Conservation (phyloP, 257 asterid species). For the Nicotiana paniculata region DNA sequence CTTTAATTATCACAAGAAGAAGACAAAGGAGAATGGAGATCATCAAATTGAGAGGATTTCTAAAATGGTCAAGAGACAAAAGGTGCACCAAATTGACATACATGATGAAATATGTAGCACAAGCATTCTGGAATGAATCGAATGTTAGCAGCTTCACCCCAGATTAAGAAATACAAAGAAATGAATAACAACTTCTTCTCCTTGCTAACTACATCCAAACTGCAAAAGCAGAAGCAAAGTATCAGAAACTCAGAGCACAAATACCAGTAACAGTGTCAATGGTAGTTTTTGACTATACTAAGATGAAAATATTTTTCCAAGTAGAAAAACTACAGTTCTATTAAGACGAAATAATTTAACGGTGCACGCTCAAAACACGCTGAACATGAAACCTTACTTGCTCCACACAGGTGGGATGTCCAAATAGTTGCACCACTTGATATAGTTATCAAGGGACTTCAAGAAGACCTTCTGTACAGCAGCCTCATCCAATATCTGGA, state of each 20-base stretch:
- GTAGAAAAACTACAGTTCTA: slow-evolving; percentile 1
- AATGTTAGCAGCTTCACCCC: slow-evolving; percentile 98
- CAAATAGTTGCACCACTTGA: slow-evolving; percentile 88
- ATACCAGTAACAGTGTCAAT: neutral
- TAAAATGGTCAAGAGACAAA: neutral
- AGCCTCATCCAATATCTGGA: slow-evolving; percentile 93
- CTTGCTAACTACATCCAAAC: slow-evolving; percentile 78
- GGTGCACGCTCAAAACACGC: neutral
- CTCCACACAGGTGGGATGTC: slow-evolving; percentile 84
- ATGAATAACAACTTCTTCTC: slow-evolving; percentile 82
- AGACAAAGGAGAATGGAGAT: neutral
- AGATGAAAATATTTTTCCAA: neutral
- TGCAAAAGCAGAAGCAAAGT: slow-evolving; percentile 28
- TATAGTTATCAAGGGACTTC: slow-evolving; percentile 92
- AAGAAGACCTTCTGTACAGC: slow-evolving; percentile 79
- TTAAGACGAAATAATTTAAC: neutral
- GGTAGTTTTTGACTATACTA: neutral
- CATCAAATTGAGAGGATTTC: neutral
- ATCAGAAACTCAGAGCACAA: neutral
- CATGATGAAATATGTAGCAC: slow-evolving; percentile 98
- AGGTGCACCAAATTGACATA: slow-evolving; percentile 31
- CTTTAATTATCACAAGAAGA: neutral
- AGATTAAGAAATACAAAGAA: slow-evolving; percentile 78
- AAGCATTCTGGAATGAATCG: slow-evolving; percentile 99
- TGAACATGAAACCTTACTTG: slow-evolving; percentile 53